A percentile compares a stretch with the other conserved stretches of the same genome.
phyloP scores from a whole-genome alignment of 139 green algal species.

The Picochlorum sp. region DNA sequence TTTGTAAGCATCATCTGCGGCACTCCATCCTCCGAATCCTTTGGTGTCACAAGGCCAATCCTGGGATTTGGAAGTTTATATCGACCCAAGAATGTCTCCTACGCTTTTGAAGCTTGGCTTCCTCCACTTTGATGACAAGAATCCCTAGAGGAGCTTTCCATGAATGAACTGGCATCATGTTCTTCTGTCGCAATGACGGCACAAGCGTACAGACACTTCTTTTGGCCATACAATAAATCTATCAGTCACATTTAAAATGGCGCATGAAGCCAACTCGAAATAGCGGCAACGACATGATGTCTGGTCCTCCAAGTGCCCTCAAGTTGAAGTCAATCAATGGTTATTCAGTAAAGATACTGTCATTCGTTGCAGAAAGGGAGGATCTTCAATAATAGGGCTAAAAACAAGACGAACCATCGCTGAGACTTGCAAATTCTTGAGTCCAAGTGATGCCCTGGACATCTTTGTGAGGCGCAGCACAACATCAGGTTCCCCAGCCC shows the following conservation, averaged over 20 bases:
- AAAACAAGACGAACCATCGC: constrained; percentile 25
- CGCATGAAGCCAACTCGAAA: constrained; percentile 25
- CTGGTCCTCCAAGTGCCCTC: constrained; percentile 23
- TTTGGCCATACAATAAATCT: constrained; percentile 10
- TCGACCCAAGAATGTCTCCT: constrained; percentile 24
- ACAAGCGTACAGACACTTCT: neutral
- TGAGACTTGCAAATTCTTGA: constrained; percentile 18
- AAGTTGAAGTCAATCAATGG: constrained; percentile 34
- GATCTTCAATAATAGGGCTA: constrained; percentile 27
- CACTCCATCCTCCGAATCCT: constrained; percentile 6
- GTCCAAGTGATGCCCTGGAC: constrained; percentile 4
- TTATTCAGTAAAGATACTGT: constrained; percentile 19
- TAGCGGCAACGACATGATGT: constrained; percentile 31
- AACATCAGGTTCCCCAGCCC: constrained; percentile 31
- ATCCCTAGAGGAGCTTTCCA: constrained; percentile 17
- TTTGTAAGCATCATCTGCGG: constrained; percentile 16
- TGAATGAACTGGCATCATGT: constrained; percentile 7
- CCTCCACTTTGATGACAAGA: constrained; percentile 20
- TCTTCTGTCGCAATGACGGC: constrained; percentile 7
- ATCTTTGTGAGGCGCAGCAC: constrained; percentile 22
- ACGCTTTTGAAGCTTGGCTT: constrained; percentile 18
- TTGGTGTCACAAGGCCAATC: constrained; percentile 17
- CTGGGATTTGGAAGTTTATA: constrained; percentile 18
- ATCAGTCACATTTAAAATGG: constrained; percentile 14
- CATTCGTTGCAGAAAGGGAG: constrained; percentile 28